Conservation (phyloP, 2,329 filamentous ascomycete genomes). For the Arthrobotrys sphaeroides region DNA sequence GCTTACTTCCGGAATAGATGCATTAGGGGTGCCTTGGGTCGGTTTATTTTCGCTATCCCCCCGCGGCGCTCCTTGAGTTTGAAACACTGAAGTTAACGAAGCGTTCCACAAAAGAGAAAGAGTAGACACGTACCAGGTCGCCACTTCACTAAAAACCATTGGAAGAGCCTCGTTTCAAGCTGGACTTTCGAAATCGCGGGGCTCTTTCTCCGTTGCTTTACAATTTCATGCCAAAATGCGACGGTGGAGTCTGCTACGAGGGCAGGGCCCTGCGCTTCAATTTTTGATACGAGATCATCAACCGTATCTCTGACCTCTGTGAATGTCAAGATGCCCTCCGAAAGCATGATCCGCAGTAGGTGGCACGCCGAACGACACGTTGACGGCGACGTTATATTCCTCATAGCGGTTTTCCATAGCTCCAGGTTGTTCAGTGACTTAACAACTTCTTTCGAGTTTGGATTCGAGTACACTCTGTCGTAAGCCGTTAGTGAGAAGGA, state of each 20-base stretch:
- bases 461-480: slow-evolving; percentile 64
- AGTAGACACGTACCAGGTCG: slow-evolving; percentile 73
- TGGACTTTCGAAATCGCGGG: slow-evolving; percentile 64
- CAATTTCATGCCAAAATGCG: slow-evolving; percentile 74
- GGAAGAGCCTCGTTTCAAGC: slow-evolving; percentile 69
- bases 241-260: slow-evolving; percentile 81
- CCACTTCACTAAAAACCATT: slow-evolving; percentile 86
- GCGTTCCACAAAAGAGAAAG: slow-evolving; percentile 43
- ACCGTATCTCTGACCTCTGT: slow-evolving; percentile 74
- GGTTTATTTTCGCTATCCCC: background rate
- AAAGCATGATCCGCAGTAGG: slow-evolving; percentile 74
- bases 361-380: slow-evolving; percentile 81
- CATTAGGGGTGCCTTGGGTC: slow-evolving; percentile 61
- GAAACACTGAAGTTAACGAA: background rate
- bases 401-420: slow-evolving; percentile 77
- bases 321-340: slow-evolving; percentile 73
- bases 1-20: slow-evolving; percentile 72
- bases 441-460: slow-evolving; percentile 60
- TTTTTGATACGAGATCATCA: slow-evolving; percentile 76
- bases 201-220: slow-evolving; percentile 69
- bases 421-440: slow-evolving; percentile 72
- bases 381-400: slow-evolving; percentile 74
- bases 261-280: slow-evolving; percentile 83
- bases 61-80: slow-evolving; percentile 56
- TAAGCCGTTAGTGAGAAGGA: slow-evolving; percentile 56